These are phyloP conservation scores for Pichia thaimueangensis DNA, from an alignment of 805 yeast species.

Conservation along the genomic window DNA sequence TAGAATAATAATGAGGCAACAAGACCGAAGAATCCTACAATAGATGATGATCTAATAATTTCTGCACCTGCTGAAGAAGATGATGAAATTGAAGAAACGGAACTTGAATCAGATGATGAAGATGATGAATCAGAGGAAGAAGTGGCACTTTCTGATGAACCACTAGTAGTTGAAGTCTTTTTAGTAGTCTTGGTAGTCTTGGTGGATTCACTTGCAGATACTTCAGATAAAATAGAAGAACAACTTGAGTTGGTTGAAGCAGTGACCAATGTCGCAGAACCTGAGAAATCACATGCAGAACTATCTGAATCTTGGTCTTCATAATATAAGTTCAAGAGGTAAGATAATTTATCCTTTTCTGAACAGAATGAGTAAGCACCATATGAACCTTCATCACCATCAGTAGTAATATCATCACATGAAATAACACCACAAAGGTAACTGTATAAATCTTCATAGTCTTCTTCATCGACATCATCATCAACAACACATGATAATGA, in stretches of 20 bases:
- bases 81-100: slow-evolving; percentile 18
- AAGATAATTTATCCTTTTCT: slow-evolving; percentile 57
- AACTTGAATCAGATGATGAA: slow-evolving; percentile 9
- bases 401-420: slow-evolving; percentile 55
- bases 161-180: slow-evolving; percentile 7
- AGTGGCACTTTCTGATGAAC: slow-evolving; percentile 5
- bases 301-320: slow-evolving; percentile 34
- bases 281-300: slow-evolving; percentile 63
- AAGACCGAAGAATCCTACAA: slow-evolving; percentile 18
- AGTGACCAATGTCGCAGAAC: slow-evolving; percentile 50
- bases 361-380: slow-evolving; percentile 73
- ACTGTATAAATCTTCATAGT: slow-evolving; percentile 55
- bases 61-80: slow-evolving; percentile 15
- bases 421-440: slow-evolving; percentile 48
- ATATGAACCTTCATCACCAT: slow-evolving; percentile 61
- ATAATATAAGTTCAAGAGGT: slow-evolving; percentile 60
- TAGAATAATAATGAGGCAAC: slow-evolving; percentile 17
- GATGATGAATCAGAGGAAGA: neutral
- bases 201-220: slow-evolving; percentile 17
- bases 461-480: slow-evolving; percentile 44
- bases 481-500: slow-evolving; percentile 57
- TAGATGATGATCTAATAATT: slow-evolving; percentile 11
- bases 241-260: slow-evolving; percentile 50
- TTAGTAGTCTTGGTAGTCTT: slow-evolving; percentile 10
- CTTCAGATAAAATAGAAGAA: slow-evolving; percentile 45